Base-by-base conservation (phyloP, 2,329 filamentous ascomycete genomes). In the Endocalyx cinctus region DNA sequence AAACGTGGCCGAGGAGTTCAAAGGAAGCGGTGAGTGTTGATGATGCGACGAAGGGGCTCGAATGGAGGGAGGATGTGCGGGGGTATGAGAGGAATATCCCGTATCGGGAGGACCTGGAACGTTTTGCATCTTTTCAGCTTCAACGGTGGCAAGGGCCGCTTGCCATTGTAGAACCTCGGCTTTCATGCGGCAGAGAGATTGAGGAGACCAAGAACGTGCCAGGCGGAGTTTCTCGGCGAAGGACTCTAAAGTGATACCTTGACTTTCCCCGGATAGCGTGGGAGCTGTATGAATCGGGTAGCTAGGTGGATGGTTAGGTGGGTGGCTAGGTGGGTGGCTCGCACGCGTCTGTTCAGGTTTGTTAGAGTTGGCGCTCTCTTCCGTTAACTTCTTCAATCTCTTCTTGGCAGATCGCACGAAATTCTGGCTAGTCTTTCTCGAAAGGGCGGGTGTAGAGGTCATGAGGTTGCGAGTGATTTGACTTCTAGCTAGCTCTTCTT, bases 101-200 rank as follows among this genome's bases (percentile, higher is more conserved):
- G n/a, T n/a, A n/a, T n/a, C n/a, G n/a, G n/a, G n/a, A n/a, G n/a
- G n/a, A n/a, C n/a, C n/a, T n/a, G n/a, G n/a, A n/a, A n/a, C n/a
- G n/a, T n/a, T n/a, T n/a, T n/a, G n/a, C n/a, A n/a, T 32, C 6
- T 33, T 37, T 30, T 54, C 52, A 3, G 49, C 50, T 29, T 55
- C 50, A 12, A 49, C 35, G 2, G 51, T 55, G 34, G 44, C 45
- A n/a, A 54, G 41, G 5, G 50, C 52, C 15, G 50, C 49, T 27
- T 55, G 45, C 52, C 52, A 55, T 29, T 54, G 51, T 30, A 48
- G 35, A 13, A 37, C 37, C 27, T 55, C 44, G 12, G 51, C 50
- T 17, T 44, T 43, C 37, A 56, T 43, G 10, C 31, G 37, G n/a
- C 42, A 43, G 26, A 49, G 44, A 14, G 48, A 48, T 15, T 35